Conservation (phyloP, 306 rosid species). For the Cicer judaicum region DNA sequence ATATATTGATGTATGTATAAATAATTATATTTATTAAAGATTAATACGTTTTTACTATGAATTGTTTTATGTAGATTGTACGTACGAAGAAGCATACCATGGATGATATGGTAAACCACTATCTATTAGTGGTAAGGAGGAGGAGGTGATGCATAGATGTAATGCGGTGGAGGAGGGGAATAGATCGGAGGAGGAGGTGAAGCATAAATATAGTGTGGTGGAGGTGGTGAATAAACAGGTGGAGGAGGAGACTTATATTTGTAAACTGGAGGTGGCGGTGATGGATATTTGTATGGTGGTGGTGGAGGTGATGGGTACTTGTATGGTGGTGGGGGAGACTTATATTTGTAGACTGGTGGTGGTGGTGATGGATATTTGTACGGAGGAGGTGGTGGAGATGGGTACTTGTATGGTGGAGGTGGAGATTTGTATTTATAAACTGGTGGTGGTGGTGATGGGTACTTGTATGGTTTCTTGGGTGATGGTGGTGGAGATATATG, state of each 20-base stretch:
- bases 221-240: constrained; percentile 4
- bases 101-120: constrained; percentile 5
- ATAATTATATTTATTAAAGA: too few species aligned
- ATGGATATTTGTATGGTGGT: not conserved
- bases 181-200: constrained; percentile 51
- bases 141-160: constrained; percentile 46
- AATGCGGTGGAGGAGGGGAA: constrained; percentile 31
- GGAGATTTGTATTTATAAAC: not conserved
- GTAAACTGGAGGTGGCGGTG: constrained; percentile 11
- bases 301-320: not conserved
- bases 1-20: too few species aligned
- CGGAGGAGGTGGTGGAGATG: constrained; percentile 32
- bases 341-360: constrained; percentile 28
- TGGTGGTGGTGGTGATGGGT: constrained; percentile 15
- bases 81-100: constrained; percentile 44
- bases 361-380: constrained; percentile 3
- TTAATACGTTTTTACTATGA: not conserved
- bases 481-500: not conserved
- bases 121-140: constrained; percentile 69
- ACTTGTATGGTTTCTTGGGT: not conserved
- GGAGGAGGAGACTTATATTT: constrained; percentile 29
- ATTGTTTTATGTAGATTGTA: not conserved
- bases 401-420: constrained; percentile 16
- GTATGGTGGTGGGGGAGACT: constrained; percentile 25
- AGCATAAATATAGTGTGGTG: constrained; percentile 6